phyloP scores from a whole-genome alignment of 1,284 basidiomycete species.

The Megacollybia platyphylla region DNA sequence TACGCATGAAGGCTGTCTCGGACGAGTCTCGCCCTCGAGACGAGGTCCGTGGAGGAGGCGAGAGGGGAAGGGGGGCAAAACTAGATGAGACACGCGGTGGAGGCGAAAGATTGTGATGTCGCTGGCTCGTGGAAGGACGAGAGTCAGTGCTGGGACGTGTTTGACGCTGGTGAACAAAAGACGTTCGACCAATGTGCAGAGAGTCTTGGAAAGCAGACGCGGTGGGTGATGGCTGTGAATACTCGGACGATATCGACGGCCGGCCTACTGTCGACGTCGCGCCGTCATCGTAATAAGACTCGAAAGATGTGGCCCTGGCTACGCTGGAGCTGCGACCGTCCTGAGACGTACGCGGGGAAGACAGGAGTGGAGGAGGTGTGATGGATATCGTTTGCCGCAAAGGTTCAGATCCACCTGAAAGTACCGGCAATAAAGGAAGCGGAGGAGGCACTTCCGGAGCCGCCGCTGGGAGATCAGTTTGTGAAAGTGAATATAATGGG shows the following conservation, averaged over 20 bases:
- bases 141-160: conserved; percentile 11
- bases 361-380: conserved; percentile 23
- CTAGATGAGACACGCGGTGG: conserved; percentile 35
- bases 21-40: conserved; percentile 10
- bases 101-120: conserved; percentile 29
- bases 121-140: conserved; percentile 12
- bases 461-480: conserved; percentile 29
- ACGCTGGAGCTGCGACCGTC: background rate
- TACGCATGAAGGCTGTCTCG: conserved; percentile 1
- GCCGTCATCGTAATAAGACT: conserved; percentile 5
- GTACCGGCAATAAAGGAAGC: conserved; percentile 8
- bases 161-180: conserved; percentile 9
- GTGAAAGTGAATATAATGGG: conserved; percentile 38
- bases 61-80: conserved; percentile 19
- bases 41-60: conserved; percentile 39
- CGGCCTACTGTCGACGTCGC: background rate
- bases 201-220: conserved; percentile 60
- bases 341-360: background rate
- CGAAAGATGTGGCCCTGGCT: conserved; percentile 15
- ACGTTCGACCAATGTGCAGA: conserved; percentile 13
- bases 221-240: conserved; percentile 37
- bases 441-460: conserved; percentile 3
- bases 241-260: background rate
- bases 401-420: conserved; percentile 5
- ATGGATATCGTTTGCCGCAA: conserved; percentile 17